Evolutionary conservation across 2,329 filamentous ascomycete genomes (phyloP), one percentile per base, ranked within the genome.

Genomic region (Diaporthe capsici): DNA sequence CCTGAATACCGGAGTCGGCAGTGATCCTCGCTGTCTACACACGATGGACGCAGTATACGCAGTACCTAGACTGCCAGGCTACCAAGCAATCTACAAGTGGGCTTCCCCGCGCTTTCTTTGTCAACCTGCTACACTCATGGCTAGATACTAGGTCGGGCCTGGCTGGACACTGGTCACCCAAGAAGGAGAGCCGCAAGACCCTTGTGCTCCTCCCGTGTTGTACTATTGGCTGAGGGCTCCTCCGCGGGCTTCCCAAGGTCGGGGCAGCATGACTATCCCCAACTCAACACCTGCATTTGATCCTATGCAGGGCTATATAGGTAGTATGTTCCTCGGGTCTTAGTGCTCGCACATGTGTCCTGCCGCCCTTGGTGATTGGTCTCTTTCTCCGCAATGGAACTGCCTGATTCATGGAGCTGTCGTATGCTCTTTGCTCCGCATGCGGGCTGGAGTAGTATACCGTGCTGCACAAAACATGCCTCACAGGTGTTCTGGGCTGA

Each of bases 151-250:
- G 17, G n/a, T 55, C 34, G 22, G 63, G 51, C 53, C 42, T 51
- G 37, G 12, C 22, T 37, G 28, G 20, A 37, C 70, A 37, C 42
- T 47, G 49, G 42, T 22, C 47, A 44, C 57, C 67, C 67, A 44
- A 31, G 37, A 55, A 47, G 44, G 37, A 47, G 25, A 63, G 63
- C 63, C 75, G 71, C 61, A 65, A n/a, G 31, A 61, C 72, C 72
- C 75, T 74, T 76, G 75, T 76, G 75, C 47, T 44, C 34, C 25
- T 12, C 61, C 72, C 25, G 65, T 76, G 55, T 74, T 75, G 61
- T 76, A 12, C 72, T 39, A 76, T 76, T 75, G 75, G 75, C 75
- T 44, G n/a, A 34, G n/a, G 25, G 7, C 37, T 37, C 17, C 25
- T 49, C 34, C 55, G 31, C 31, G 12, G 44, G 34, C 15, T 17